Evolutionary conservation across 208 protist species (phyloP).

Genomic region (Spongospora subterranea): DNA sequence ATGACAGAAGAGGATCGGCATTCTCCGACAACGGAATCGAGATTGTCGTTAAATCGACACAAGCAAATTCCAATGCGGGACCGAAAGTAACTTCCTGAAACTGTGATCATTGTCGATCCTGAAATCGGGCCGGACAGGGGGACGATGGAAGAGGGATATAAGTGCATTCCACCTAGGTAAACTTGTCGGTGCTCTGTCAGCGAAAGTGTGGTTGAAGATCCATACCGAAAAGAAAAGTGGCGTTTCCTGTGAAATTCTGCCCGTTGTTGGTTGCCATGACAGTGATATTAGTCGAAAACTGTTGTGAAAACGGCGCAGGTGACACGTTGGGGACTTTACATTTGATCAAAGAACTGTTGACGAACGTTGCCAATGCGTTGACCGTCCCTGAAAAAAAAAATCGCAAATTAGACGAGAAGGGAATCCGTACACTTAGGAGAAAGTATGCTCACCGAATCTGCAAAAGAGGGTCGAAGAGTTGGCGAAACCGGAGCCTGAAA

Average conservation of each 20-base stretch:
- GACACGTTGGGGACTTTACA: not conserved
- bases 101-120: not conserved
- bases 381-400: not conserved
- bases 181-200: not conserved
- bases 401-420: not conserved
- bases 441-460: slow-evolving; percentile 31
- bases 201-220: not conserved
- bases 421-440: not conserved
- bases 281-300: not conserved
- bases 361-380: not conserved
- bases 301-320: not conserved
- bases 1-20: not conserved
- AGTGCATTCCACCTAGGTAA: not conserved
- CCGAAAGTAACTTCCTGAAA: not conserved
- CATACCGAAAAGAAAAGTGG: slow-evolving; percentile 26
- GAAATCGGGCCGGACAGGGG: not conserved
- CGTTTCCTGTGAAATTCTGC: not conserved
- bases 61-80: not conserved
- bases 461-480: not conserved
- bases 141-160: not conserved
- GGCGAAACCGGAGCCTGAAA: not conserved
- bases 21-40: not conserved
- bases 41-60: not conserved
- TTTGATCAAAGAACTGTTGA: not conserved
- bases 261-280: slow-evolving; percentile 35